Percentiles rank a stretch among this genome's conserved stretches.
Conservation (phyloP, 441 rosid species). For the Monsonia emarginata region DNA sequence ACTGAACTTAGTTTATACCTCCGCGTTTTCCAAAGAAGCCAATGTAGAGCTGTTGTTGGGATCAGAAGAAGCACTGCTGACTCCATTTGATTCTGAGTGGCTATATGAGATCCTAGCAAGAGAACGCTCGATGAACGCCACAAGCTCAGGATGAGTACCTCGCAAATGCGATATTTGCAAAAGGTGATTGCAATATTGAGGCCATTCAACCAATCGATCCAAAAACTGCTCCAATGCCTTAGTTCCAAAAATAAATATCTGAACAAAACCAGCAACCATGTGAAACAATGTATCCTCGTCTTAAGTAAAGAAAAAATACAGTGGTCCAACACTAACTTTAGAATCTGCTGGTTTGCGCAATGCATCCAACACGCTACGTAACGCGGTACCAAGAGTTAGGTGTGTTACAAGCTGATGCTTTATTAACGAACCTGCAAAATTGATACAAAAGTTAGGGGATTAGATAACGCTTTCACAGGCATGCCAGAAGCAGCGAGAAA, state of each 20-base stretch:
- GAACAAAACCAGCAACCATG: slow-evolving; percentile 23
- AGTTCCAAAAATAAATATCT: slow-evolving; percentile 98
- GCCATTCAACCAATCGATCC: slow-evolving; percentile 94
- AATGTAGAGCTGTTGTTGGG: slow-evolving; percentile 45
- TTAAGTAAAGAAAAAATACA: not conserved
- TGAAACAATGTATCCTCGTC: slow-evolving; percentile 2
- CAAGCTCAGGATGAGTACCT: slow-evolving; percentile 71
- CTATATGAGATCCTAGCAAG: slow-evolving; percentile 84
- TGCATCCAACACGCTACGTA: slow-evolving; percentile 93
- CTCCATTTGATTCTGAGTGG: slow-evolving; percentile 61
- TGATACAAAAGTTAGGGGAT: not conserved
- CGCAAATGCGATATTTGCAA: slow-evolving; percentile 97
- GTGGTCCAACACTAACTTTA: slow-evolving; percentile 41
- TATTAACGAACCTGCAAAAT: slow-evolving; percentile 30
- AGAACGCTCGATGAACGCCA: slow-evolving; percentile 76
- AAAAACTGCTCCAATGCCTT: slow-evolving; percentile 95
- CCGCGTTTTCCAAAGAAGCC: slow-evolving; percentile 44
- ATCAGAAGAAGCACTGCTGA: slow-evolving; percentile 32
- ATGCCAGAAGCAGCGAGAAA: not conserved
- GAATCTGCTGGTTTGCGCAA: slow-evolving; percentile 96
- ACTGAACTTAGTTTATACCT: slow-evolving; percentile 35
- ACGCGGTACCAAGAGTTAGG: slow-evolving; percentile 81
- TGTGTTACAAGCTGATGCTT: slow-evolving; percentile 96
- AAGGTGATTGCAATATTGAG: slow-evolving; percentile 96
- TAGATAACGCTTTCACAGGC: not conserved